Evolutionary conservation across 176 grass and related monocot genomes (phyloP).

Genomic region (Chrysopogon serrulatus): DNA sequence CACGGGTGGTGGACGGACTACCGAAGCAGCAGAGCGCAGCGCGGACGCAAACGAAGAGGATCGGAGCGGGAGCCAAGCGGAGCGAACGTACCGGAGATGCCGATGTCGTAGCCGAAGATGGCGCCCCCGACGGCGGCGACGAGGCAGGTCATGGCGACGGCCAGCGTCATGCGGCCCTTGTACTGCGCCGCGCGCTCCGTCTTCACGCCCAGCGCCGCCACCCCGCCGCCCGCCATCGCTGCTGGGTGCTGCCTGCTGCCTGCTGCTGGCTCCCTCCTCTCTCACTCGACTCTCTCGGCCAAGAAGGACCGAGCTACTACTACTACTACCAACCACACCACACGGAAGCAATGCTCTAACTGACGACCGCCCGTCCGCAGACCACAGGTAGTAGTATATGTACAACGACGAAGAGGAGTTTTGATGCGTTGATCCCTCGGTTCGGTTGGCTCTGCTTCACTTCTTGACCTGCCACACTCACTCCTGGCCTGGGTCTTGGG

Average conservation of each 20-base stretch:
- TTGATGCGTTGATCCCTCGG: no score
- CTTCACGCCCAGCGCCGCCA: slow-evolving; percentile 57
- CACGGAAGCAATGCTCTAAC: slow-evolving; percentile 35
- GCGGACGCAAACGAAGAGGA: neutral
- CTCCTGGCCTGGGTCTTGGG: no score
- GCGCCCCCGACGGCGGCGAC: slow-evolving; percentile 84
- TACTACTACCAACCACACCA: neutral
- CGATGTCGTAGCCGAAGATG: slow-evolving; percentile 94
- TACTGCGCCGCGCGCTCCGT: slow-evolving; percentile 84
- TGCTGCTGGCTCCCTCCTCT: neutral
- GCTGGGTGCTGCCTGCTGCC: neutral
- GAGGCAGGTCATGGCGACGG: slow-evolving; percentile 74
- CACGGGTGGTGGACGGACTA: neutral
- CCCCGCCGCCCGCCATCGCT: slow-evolving; percentile 58
- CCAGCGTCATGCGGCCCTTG: slow-evolving; percentile 75
- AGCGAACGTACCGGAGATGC: slow-evolving; percentile 61
- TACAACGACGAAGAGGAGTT: neutral
- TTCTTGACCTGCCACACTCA: neutral
- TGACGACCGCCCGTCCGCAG: neutral
- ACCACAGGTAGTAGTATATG: neutral
- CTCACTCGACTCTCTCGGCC: neutral
- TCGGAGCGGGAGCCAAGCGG: no score
- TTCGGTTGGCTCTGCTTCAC: no score
- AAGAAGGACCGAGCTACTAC: neutral
- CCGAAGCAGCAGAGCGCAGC: neutral